Evolutionary conservation across 2,329 filamentous ascomycete species (phyloP).

Genomic region (Tolypocladium amazonense): DNA sequence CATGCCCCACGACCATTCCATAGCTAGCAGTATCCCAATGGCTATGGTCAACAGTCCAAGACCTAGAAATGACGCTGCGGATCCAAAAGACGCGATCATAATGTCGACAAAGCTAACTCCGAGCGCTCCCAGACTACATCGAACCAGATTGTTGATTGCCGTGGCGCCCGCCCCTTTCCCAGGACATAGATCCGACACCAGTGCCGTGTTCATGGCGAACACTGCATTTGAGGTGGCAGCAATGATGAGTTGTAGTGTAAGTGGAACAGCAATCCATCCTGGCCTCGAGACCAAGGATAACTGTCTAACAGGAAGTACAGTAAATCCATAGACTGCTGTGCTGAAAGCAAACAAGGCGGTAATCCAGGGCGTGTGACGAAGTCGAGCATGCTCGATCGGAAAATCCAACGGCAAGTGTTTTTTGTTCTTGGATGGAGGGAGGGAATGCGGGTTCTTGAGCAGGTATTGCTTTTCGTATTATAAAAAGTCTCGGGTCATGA

Average conservation of each 20-base stretch:
- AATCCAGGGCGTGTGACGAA: slow-evolving; percentile 29
- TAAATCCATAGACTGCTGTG: slow-evolving; percentile 22
- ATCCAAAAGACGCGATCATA: slow-evolving; percentile 2
- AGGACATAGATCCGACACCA: slow-evolving; percentile 21
- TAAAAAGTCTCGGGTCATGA: slow-evolving; percentile 28
- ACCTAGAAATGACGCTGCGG: slow-evolving; percentile 1
- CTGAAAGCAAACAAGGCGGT: slow-evolving; percentile 22
- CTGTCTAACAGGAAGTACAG: background rate
- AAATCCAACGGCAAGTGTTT: slow-evolving; percentile 22
- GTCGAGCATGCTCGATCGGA: slow-evolving; percentile 28
- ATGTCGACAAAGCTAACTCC: slow-evolving; percentile 12
- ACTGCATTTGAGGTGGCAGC: slow-evolving; percentile 24
- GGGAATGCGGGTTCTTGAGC: slow-evolving; percentile 9
- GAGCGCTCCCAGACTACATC: slow-evolving; percentile 17
- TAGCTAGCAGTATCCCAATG: background rate
- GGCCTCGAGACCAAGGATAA: background rate
- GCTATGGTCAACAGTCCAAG: background rate
- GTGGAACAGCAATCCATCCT: slow-evolving; percentile 3
- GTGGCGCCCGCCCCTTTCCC: slow-evolving; percentile 18
- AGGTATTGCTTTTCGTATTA: slow-evolving; percentile 15
- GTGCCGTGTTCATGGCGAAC: slow-evolving; percentile 22
- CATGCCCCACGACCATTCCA: slow-evolving; percentile 2
- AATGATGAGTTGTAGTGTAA: slow-evolving; percentile 20
- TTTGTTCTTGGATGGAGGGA: slow-evolving; percentile 1
- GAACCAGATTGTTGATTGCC: slow-evolving; percentile 21